Evolutionary conservation across 306 rosid genomes (phyloP).

Genomic region (Rubus parviflorus): DNA sequence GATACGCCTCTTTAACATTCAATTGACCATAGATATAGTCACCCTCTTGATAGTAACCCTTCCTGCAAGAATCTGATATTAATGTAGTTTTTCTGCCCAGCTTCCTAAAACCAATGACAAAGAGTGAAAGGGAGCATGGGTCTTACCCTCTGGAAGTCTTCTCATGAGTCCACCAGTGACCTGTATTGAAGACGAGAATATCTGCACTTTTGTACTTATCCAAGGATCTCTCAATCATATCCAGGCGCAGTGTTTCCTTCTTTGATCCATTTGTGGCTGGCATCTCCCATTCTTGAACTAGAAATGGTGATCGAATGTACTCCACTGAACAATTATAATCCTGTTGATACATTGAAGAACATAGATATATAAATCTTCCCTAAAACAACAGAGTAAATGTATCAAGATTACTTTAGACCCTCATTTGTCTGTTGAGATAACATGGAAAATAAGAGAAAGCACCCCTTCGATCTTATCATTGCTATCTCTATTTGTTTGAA

Average conservation of each 20-base stretch:
- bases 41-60: conserved; percentile 32
- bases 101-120: neutral
- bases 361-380: neutral
- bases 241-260: conserved; percentile 27
- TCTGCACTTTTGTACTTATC: conserved; percentile 26
- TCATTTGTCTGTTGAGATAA: neutral
- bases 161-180: conserved; percentile 36
- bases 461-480: neutral
- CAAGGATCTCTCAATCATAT: conserved; percentile 22
- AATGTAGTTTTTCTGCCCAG: neutral
- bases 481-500: neutral
- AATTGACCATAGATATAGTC: conserved; percentile 10
- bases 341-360: conserved; percentile 11
- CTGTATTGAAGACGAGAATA: conserved; percentile 30
- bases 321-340: conserved; percentile 30
- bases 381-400: neutral
- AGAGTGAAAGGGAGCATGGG: neutral
- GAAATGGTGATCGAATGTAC: conserved; percentile 28
- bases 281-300: conserved; percentile 33
- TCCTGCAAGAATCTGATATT: conserved; percentile 14
- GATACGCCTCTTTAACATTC: conserved; percentile 22
- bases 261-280: conserved; percentile 13
- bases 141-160: conserved; percentile 29
- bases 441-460: neutral
- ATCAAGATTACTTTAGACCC: neutral